Evolutionary conservation across 306 rosid species (phyloP), one percentile per base, ranked within the genome.

Genomic region (Dryas octopetala): DNA sequence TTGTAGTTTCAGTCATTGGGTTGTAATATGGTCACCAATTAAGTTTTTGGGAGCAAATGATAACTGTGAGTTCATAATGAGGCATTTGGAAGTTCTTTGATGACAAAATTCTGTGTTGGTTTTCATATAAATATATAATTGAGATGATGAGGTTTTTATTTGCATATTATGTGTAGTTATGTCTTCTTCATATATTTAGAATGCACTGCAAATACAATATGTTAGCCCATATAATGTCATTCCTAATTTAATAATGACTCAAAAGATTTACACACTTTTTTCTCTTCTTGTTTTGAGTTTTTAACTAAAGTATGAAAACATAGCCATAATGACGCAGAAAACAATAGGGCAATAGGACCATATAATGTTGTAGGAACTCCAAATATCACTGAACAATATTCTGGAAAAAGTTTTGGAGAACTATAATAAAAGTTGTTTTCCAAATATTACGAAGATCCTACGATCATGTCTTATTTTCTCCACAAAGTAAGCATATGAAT

Each of bases 1-100:
- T 67, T 71, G 71, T 65, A 50, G 77, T 32, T 73, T 62, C 79
- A 74, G 75, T 54, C 58, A 19, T 28, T 62, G 14, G 60, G 74
- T 80, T 32, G 68, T 65, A 77, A 44, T 23, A 23, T 23, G 23
- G 23, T 23, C 23, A 23, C 23, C 23, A 23, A 23, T 23, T 23
- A 23, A 23, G 23, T 23, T 23, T 23, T 23, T 23, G 23, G 23
- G 23, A 71, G 66, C 26, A 7, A 75, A 32, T 70, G 40, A 51
- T 50, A 46, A 57, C 73, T 64, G 48, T 71, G 60, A 23, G 62
- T 71, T 60, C 62, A 41, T 59, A 66, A 62, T 51, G 32, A 70
- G 80, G 32, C 49, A 43, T 71, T 58, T 72, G 6, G 45, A 14
- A 45, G 50, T 14, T 32, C 47, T 58, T 12, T 19, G 6, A 13